Evolutionary conservation across 2,329 filamentous ascomycete species (phyloP).

Genomic region (Phaeosphaeriaceae sp.): DNA sequence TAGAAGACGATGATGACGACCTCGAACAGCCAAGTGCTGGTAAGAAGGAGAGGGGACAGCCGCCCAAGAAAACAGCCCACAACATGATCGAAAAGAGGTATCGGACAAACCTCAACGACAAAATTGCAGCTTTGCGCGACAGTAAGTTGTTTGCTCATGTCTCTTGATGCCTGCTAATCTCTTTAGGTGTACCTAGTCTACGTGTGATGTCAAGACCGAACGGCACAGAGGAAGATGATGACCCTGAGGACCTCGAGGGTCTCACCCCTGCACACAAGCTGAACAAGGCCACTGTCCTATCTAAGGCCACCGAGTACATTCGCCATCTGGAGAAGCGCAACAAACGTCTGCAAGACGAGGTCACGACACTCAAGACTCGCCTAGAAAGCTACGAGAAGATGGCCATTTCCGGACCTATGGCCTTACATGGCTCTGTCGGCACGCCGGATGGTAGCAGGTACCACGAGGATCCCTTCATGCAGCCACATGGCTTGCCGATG

Average conservation of each 20-base stretch:
- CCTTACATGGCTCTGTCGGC: slow-evolving; percentile 35
- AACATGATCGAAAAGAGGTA: slow-evolving; percentile 99
- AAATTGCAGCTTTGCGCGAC: slow-evolving; percentile 90
- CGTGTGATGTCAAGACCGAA: slow-evolving; percentile 74
- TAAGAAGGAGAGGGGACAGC: slow-evolving; percentile 63
- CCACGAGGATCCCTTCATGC: slow-evolving; percentile 46
- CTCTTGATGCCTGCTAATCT: not conserved
- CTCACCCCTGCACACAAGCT: slow-evolving; percentile 86
- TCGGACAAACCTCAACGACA: slow-evolving; percentile 94
- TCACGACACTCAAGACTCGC: slow-evolving; percentile 77
- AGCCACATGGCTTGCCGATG: slow-evolving; percentile 33
- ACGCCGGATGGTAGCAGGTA: slow-evolving; percentile 47
- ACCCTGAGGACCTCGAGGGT: slow-evolving; percentile 75
- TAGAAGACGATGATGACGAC: slow-evolving; percentile 63
- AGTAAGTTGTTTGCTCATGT: slow-evolving; percentile 54
- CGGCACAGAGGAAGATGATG: slow-evolving; percentile 74
- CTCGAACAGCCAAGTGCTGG: slow-evolving; percentile 60
- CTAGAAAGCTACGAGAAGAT: slow-evolving; percentile 72
- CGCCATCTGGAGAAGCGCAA: slow-evolving; percentile 91
- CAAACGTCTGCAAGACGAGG: slow-evolving; percentile 80
- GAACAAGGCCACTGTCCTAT: slow-evolving; percentile 96
- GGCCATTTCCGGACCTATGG: slow-evolving; percentile 63
- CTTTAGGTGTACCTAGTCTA: slow-evolving; percentile 74
- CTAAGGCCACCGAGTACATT: slow-evolving; percentile 97
- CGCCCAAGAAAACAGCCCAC: slow-evolving; percentile 89